Conservation (phyloP, 2,329 filamentous ascomycete genomes). For the Paracorniculantispora psalliotae region DNA sequence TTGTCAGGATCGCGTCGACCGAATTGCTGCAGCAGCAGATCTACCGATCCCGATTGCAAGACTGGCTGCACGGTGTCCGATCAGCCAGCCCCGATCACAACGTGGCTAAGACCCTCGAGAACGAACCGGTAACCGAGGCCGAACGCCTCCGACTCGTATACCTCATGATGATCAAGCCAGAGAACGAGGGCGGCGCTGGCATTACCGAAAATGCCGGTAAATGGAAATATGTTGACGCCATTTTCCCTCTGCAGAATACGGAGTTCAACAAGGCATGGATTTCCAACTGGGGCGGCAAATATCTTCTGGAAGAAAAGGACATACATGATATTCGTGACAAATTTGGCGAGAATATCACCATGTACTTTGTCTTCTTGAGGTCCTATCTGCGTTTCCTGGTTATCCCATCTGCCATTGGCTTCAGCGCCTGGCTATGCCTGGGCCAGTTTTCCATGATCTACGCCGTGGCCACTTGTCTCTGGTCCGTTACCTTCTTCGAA, state of each 20-base stretch:
- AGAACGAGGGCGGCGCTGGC: constrained; percentile 71
- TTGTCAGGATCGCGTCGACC: constrained; percentile 73
- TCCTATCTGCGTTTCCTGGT: constrained; percentile 82
- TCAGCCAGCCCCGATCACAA: constrained; percentile 71
- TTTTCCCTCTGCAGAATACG: constrained; percentile 78
- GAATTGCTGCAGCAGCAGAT: constrained; percentile 72
- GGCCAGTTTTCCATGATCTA: constrained; percentile 81
- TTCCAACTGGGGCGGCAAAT: constrained; percentile 67
- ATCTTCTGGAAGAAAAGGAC: constrained; percentile 59
- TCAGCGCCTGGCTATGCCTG: constrained; percentile 73
- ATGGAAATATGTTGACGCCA: constrained; percentile 67
- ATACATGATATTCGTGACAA: constrained; percentile 70
- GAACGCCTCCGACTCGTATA: constrained; percentile 86
- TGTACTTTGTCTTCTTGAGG: constrained; percentile 93
- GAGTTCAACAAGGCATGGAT: constrained; percentile 72
- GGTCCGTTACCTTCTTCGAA: constrained; percentile 86
- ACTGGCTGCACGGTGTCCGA: constrained; percentile 89
- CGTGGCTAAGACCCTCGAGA: constrained; percentile 59
- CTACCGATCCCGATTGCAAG: constrained; percentile 81
- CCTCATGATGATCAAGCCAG: constrained; percentile 70
- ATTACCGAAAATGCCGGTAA: constrained; percentile 63
- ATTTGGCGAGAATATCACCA: constrained; percentile 81
- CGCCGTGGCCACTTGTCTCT: constrained; percentile 72
- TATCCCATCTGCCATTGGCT: constrained; percentile 75
- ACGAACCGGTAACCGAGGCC: constrained; percentile 77